Evolutionary conservation across 2,329 filamentous ascomycete genomes (phyloP).

Genomic region (Chaetomiaceae sp.): DNA sequence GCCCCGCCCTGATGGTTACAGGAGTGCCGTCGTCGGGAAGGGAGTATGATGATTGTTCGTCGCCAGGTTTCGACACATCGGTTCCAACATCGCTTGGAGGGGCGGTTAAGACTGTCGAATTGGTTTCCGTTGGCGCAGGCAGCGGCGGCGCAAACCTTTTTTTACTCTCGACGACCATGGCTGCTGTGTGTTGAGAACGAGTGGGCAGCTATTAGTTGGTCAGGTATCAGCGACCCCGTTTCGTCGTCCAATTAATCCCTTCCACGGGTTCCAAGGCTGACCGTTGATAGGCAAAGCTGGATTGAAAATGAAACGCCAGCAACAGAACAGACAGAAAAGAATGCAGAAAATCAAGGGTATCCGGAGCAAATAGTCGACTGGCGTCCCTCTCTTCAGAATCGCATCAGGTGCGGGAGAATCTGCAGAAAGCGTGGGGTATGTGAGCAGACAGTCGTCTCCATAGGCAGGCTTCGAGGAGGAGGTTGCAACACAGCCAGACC

Average conservation of each 20-base stretch:
- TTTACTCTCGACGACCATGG: conserved; percentile 53
- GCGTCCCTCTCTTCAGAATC: conserved; percentile 19
- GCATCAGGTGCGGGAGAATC: conserved; percentile 23
- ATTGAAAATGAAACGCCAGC: conserved; percentile 3
- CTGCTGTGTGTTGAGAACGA: conserved; percentile 34
- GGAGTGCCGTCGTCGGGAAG: conserved; percentile 84
- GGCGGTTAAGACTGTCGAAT: conserved; percentile 46
- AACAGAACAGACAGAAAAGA: conserved; percentile 1
- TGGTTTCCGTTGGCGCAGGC: conserved; percentile 74
- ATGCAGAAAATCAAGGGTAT: conserved; percentile 3
- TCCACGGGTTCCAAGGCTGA: conserved; percentile 15
- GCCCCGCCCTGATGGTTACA: conserved; percentile 80
- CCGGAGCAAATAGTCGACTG: conserved; percentile 8
- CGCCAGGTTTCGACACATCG: conserved; percentile 64
- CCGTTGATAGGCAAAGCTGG: background rate
- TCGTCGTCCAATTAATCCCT: conserved; percentile 23
- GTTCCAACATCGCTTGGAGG: conserved; percentile 62
- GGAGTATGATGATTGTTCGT: conserved; percentile 71
- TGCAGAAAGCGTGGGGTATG: conserved; percentile 17
- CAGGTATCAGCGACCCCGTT: conserved; percentile 20
- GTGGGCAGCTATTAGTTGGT: conserved; percentile 15
- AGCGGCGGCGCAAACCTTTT: conserved; percentile 54
- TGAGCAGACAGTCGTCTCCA: conserved; percentile 21
- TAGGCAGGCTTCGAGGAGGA: conserved; percentile 12
- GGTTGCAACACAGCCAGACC: background rate